These are phyloP conservation scores for Cryptosporidium viatorum DNA, from an alignment of 169 alveolate genomes.

Conservation along the genomic window DNA sequence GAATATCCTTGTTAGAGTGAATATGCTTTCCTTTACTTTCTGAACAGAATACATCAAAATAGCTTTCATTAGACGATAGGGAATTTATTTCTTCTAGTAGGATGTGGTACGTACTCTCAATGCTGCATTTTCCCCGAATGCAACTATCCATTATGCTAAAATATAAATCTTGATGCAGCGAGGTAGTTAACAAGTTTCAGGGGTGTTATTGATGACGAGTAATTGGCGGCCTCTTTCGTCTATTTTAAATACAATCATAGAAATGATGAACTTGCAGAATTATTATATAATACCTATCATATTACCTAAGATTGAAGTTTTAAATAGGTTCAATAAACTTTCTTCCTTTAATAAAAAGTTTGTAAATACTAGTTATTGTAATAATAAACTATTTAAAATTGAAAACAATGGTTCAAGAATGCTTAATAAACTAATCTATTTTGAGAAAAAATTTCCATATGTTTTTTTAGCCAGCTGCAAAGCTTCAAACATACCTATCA, in stretches of 20 bases:
- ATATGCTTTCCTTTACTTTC: conserved; percentile 50
- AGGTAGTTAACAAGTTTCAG: not conserved
- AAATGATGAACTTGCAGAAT: not conserved
- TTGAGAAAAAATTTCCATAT: not conserved
- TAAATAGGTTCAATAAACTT: not conserved
- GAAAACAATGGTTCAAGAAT: not conserved
- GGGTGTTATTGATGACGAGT: not conserved
- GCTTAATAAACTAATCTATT: not conserved
- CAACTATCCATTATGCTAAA: conserved; percentile 17
- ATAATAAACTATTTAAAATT: not conserved
- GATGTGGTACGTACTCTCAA: conserved; percentile 5
- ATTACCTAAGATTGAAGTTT: not conserved
- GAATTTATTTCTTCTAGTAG: conserved; percentile 15
- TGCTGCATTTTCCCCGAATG: not conserved
- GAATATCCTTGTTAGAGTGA: conserved; percentile 28
- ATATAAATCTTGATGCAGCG: not conserved
- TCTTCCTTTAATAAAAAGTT: not conserved
- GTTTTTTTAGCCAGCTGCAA: not conserved
- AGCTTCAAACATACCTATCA: conserved; percentile 11
- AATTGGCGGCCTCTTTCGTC: not conserved
- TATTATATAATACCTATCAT: not conserved
- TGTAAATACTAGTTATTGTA: not conserved
- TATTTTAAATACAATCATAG: not conserved
- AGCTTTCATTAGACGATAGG: not conserved
- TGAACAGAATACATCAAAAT: conserved; percentile 24